Evolutionary conservation across 2,329 filamentous ascomycete genomes (phyloP).

Genomic region (Alternaria gaisen): DNA sequence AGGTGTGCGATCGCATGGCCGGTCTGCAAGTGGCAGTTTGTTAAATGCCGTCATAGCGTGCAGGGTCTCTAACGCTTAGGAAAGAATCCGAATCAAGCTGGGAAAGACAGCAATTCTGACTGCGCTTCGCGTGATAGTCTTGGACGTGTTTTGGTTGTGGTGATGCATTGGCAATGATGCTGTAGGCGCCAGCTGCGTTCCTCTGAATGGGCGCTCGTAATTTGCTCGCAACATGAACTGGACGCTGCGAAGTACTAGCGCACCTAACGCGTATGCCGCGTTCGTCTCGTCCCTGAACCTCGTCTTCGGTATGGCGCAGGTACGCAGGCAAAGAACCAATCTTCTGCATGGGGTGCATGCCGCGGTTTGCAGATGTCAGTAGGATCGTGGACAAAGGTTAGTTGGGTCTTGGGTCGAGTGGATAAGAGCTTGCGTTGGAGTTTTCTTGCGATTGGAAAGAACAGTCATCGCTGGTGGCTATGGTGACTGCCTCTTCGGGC

Average conservation of each 20-base stretch:
- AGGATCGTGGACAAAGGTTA: not conserved
- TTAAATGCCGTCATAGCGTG: not conserved
- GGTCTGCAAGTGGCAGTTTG: no score
- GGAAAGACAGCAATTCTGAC: not conserved
- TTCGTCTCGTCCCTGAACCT: not conserved
- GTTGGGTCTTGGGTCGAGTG: not conserved
- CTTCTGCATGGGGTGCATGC: no score
- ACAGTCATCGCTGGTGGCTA: not conserved
- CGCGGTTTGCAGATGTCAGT: not conserved
- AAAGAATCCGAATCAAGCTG: not conserved
- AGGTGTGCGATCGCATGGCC: not conserved
- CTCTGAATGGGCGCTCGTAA: not conserved
- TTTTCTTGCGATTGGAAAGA: not conserved
- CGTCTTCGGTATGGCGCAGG: not conserved
- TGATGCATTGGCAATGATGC: not conserved
- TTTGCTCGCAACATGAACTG: not conserved
- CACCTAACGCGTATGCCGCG: not conserved
- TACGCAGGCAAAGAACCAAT: not conserved
- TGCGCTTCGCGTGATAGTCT: not conserved
- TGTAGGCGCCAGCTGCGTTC: not conserved
- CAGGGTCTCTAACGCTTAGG: not conserved
- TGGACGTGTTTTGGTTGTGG: not conserved
- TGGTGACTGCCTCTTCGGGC: not conserved
- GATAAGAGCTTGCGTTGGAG: not conserved
- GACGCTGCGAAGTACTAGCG: not conserved